Conservation (phyloP, 2,329 filamentous ascomycete species). For the Colletotrichum neosansevieriae region DNA sequence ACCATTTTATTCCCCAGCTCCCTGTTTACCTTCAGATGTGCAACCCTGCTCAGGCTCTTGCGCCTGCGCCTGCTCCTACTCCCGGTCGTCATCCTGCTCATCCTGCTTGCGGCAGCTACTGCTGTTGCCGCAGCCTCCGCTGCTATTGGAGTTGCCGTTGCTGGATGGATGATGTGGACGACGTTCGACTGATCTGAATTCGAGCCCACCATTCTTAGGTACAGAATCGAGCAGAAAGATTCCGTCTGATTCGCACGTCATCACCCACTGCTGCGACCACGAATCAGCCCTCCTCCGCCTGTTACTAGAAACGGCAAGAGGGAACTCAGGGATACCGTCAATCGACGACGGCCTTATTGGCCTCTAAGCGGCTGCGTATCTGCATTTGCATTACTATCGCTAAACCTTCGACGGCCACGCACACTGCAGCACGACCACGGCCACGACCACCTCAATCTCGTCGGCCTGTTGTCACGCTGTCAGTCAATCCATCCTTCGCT, state of each 20-base stretch:
- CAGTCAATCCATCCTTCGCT: conserved; percentile 1
- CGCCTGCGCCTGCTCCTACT: not conserved
- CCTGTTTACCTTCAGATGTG: conserved; percentile 30
- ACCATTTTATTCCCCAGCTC: conserved; percentile 17
- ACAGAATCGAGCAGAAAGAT: not conserved
- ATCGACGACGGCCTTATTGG: conserved; percentile 6
- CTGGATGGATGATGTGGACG: not conserved
- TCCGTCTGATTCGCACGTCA: not conserved
- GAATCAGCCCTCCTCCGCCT: conserved; percentile 8
- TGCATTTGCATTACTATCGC: conserved; percentile 17
- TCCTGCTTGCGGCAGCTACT: not conserved
- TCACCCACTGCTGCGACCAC: not conserved
- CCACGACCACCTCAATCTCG: not conserved
- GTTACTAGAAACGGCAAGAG: conserved; percentile 16
- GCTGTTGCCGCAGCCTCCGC: not conserved
- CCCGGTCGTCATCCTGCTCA: conserved; percentile 2
- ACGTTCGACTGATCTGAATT: not conserved
- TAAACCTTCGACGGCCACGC: conserved; percentile 19
- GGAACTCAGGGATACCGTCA: conserved; percentile 30
- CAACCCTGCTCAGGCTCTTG: conserved; percentile 2
- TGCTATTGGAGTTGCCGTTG: not conserved
- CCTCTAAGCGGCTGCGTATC: conserved; percentile 7
- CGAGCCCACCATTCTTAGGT: not conserved
- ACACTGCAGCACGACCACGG: not conserved
- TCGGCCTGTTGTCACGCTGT: not conserved